Percentiles rank a stretch among this genome's conserved stretches.
Evolutionary conservation across 768 basidiomycete genomes (phyloP).

Genomic region (Coprinellus micaceus): DNA sequence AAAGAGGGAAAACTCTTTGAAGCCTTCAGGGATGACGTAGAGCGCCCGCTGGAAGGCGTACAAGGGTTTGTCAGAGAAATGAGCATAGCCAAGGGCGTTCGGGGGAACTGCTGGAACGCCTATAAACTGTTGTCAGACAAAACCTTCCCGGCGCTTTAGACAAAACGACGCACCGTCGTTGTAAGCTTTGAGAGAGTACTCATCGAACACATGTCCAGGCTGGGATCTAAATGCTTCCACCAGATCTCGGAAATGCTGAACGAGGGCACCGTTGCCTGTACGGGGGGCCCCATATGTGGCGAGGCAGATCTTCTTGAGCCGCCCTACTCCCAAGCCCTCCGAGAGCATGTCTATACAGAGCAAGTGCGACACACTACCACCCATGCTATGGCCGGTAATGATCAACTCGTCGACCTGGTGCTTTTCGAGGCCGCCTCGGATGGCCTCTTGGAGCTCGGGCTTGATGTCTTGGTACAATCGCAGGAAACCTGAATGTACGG

Average conservation of each 20-base stretch:
- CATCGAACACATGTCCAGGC: conserved; percentile 29
- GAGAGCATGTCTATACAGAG: conserved; percentile 45
- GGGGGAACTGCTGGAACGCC: conserved; percentile 56
- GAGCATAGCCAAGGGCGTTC: conserved; percentile 44
- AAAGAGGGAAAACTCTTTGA: conserved; percentile 47
- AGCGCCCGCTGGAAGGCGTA: conserved; percentile 46
- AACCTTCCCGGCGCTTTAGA: background rate
- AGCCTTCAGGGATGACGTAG: conserved; percentile 42
- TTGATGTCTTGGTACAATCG: conserved; percentile 43
- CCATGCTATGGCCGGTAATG: conserved; percentile 56
- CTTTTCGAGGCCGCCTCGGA: conserved; percentile 33
- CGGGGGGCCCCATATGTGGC: conserved; percentile 51
- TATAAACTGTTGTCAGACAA: conserved; percentile 17
- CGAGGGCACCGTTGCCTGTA: conserved; percentile 42
- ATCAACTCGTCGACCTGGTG: conserved; percentile 35
- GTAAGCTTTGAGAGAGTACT: conserved; percentile 50
- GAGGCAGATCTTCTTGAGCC: conserved; percentile 28
- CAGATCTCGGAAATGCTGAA: conserved; percentile 37
- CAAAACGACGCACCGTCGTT: conserved; percentile 45
- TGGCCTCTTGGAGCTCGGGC: conserved; percentile 28
- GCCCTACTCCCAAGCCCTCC: background rate
- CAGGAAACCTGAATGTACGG: conserved; percentile 56
- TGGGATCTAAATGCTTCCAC: conserved; percentile 13
- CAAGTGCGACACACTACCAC: conserved; percentile 47
- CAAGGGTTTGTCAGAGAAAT: conserved; percentile 44